These are phyloP conservation scores for Leccinum ochraceum DNA, from an alignment of 768 basidiomycete genomes.

Conservation along the genomic window DNA sequence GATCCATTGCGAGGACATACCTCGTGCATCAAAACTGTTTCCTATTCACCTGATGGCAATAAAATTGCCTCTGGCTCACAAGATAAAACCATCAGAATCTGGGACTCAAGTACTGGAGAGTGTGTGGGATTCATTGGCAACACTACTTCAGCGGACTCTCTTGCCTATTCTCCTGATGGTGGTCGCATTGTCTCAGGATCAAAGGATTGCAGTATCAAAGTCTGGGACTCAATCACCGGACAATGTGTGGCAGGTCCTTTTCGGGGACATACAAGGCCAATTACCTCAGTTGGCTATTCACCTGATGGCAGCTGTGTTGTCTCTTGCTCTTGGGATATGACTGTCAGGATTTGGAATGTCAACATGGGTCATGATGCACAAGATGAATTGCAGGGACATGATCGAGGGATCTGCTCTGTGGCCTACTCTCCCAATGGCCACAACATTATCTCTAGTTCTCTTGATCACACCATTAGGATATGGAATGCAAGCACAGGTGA, in stretches of 20 bases:
- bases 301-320: slow-evolving; percentile 18
- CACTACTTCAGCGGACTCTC: slow-evolving; percentile 4
- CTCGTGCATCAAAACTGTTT: neutral
- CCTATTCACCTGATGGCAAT: slow-evolving; percentile 27
- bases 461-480: slow-evolving; percentile 5
- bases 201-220: slow-evolving; percentile 16
- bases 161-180: slow-evolving; percentile 30
- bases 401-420: slow-evolving; percentile 2
- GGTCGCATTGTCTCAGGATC: slow-evolving; percentile 27
- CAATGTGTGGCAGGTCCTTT: slow-evolving; percentile 17
- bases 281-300: slow-evolving; percentile 15
- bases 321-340: slow-evolving; percentile 20
- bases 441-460: slow-evolving; percentile 13
- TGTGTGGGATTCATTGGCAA: neutral
- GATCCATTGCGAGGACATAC: slow-evolving; percentile 13
- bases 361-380: neutral
- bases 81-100: slow-evolving; percentile 20
- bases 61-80: slow-evolving; percentile 19
- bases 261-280: slow-evolving; percentile 14
- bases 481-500: slow-evolving; percentile 16
- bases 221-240: slow-evolving; percentile 22
- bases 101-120: slow-evolving; percentile 17
- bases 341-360: slow-evolving; percentile 20
- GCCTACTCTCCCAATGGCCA: slow-evolving; percentile 19
- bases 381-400: slow-evolving; percentile 7